Conservation (phyloP, 1,139 yeast species). For the Pichia norvegensis region DNA sequence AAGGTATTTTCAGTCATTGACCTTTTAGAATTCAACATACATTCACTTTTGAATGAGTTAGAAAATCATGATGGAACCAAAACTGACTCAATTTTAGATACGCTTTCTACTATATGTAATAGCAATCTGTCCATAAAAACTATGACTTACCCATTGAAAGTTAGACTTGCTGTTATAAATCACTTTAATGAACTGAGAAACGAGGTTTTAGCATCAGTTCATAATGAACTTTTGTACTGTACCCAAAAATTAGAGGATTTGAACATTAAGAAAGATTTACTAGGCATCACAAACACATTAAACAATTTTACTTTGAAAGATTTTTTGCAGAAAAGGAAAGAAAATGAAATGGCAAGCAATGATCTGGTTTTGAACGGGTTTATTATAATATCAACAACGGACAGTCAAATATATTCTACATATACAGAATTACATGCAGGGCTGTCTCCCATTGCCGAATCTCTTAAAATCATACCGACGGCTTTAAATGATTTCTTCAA, state of each 20-base stretch:
- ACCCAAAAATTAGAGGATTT: slow-evolving; percentile 27
- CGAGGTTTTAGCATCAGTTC: slow-evolving; percentile 44
- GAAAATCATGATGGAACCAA: slow-evolving; percentile 3
- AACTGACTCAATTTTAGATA: slow-evolving; percentile 33
- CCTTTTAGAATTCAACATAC: slow-evolving; percentile 8
- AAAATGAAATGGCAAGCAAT: slow-evolving; percentile 31
- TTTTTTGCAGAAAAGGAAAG: slow-evolving; percentile 26
- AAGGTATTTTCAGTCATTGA: slow-evolving; percentile 35
- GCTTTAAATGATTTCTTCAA: slow-evolving; percentile 41
- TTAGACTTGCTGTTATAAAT: slow-evolving; percentile 44
- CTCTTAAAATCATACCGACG: slow-evolving; percentile 51
- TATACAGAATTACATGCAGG: slow-evolving; percentile 29
- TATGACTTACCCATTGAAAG: slow-evolving; percentile 33
- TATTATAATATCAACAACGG: slow-evolving; percentile 4
- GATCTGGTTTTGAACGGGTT: slow-evolving; percentile 6
- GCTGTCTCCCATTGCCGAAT: slow-evolving; percentile 47
- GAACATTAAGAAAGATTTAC: slow-evolving; percentile 30
- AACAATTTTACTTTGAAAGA: slow-evolving; percentile 12
- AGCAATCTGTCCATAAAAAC: slow-evolving; percentile 37
- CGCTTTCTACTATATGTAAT: slow-evolving; percentile 35
- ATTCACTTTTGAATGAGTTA: slow-evolving; percentile 3
- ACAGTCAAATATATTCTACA: slow-evolving; percentile 29
- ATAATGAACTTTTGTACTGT: slow-evolving; percentile 43
- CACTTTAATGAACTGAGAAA: slow-evolving; percentile 53
- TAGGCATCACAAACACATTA: slow-evolving; percentile 20